phyloP scores from a whole-genome alignment of 176 grass and related monocot species.

The Musa itinerans region DNA sequence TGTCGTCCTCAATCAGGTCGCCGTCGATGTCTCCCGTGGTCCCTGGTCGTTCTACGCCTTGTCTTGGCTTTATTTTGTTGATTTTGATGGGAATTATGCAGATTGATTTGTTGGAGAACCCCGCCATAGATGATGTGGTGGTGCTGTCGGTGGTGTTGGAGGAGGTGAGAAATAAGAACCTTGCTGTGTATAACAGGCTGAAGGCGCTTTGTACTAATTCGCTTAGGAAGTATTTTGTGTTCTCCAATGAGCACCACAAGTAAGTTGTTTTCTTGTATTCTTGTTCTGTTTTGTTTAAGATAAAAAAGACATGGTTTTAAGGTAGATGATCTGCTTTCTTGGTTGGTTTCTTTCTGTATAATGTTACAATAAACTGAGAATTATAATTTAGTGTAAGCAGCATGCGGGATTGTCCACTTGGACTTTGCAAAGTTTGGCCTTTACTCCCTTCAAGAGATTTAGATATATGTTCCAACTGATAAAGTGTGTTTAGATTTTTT shows the following conservation, averaged over 20 bases:
- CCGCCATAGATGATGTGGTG: constrained; percentile 77
- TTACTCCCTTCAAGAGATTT: too few relatives aligned
- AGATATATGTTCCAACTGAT: too few relatives aligned
- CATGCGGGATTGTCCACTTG: neutral
- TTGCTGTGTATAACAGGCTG: constrained; percentile 75
- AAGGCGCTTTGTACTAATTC: constrained; percentile 77
- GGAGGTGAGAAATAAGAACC: constrained; percentile 91
- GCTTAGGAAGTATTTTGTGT: constrained; percentile 73
- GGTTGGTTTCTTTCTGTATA: neutral
- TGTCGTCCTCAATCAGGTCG: constrained; percentile 82
- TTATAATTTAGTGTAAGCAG: neutral
- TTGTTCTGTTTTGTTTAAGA: neutral
- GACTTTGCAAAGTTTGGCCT: neutral
- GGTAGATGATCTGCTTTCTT: neutral
- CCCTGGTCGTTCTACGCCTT: neutral
- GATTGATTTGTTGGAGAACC: constrained; percentile 94
- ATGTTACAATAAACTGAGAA: neutral
- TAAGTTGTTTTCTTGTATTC: constrained; percentile 6
- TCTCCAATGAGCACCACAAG: constrained; percentile 88
- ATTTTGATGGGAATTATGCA: constrained; percentile 7
- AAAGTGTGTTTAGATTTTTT: too few relatives aligned
- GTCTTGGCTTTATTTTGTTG: neutral
- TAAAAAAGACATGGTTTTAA: neutral
- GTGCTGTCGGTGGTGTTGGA: constrained; percentile 81
- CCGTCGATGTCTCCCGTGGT: neutral